Evolutionary conservation across 2,329 filamentous ascomycete species (phyloP).

Genomic region (Ambrosiella cleistominuta): DNA sequence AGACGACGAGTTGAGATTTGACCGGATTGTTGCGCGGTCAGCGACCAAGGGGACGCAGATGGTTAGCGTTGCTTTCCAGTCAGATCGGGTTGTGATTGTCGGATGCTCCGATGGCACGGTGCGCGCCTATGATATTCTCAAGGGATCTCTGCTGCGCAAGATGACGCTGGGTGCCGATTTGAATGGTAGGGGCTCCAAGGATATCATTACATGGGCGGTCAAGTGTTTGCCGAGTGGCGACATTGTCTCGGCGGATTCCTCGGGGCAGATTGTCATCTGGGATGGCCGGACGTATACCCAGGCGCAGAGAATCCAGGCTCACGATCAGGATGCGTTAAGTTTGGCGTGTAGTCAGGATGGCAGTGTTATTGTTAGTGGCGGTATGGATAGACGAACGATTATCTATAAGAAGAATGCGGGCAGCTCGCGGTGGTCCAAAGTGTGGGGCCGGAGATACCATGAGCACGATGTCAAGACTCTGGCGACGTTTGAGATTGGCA

Average conservation of each 20-base stretch:
- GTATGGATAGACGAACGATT: conserved; percentile 77
- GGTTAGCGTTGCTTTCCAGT: conserved; percentile 80
- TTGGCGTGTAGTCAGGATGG: conserved; percentile 71
- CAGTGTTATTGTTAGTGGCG: conserved; percentile 67
- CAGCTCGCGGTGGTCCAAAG: conserved; percentile 59
- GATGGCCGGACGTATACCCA: conserved; percentile 84
- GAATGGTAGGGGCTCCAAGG: conserved; percentile 49
- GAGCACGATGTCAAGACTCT: conserved; percentile 90
- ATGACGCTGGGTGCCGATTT: conserved; percentile 76
- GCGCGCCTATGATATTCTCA: conserved; percentile 71
- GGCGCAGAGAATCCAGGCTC: conserved; percentile 66
- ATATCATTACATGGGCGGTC: conserved; percentile 84
- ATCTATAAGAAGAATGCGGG: conserved; percentile 52
- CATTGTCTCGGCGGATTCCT: conserved; percentile 88
- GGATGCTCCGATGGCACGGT: conserved; percentile 97
- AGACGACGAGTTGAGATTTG: conserved; percentile 66
- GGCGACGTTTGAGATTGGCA: conserved; percentile 70
- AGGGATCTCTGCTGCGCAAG: conserved; percentile 54
- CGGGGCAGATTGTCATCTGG: conserved; percentile 85
- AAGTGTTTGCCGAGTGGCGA: conserved; percentile 75
- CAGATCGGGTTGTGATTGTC: conserved; percentile 63
- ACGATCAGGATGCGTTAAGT: conserved; percentile 79
- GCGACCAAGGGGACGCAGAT: conserved; percentile 74
- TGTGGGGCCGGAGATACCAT: conserved; percentile 75
- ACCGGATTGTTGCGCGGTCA: conserved; percentile 56